Evolutionary conservation across 2,329 filamentous ascomycete species (phyloP).

Genomic region (Colletotrichum sp.): DNA sequence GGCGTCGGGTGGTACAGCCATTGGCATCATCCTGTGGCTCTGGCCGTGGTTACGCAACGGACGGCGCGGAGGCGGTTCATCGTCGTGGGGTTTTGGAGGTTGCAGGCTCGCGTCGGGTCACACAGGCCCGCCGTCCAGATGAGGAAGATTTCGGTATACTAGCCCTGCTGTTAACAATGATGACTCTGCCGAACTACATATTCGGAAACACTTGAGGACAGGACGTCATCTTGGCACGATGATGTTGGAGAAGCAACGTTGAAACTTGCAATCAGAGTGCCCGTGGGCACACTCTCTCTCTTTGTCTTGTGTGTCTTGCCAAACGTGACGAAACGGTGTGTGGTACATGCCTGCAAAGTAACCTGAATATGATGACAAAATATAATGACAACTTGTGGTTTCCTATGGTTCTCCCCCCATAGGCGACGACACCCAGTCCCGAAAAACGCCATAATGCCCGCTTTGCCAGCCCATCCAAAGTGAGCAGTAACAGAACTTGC

Average conservation of each 20-base stretch:
- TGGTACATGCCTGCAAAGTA: not conserved
- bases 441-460: not conserved
- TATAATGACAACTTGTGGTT: not conserved
- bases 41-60: not conserved
- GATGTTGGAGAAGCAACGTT: not conserved
- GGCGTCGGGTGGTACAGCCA: not conserved
- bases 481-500: not conserved
- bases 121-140: not conserved
- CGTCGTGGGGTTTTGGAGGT: not conserved
- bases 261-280: not conserved
- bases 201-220: not conserved
- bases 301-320: not conserved
- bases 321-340: not conserved
- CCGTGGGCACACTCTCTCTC: not conserved
- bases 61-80: not conserved
- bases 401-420: not conserved
- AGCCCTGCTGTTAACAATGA: not conserved
- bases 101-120: not conserved
- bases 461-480: not conserved
- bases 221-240: not conserved
- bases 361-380: not conserved
- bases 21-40: not conserved
- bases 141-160: not conserved
- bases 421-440: not conserved
- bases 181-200: not conserved